Conservation (phyloP, 768 basidiomycete genomes). For the Russula dissimulans region DNA sequence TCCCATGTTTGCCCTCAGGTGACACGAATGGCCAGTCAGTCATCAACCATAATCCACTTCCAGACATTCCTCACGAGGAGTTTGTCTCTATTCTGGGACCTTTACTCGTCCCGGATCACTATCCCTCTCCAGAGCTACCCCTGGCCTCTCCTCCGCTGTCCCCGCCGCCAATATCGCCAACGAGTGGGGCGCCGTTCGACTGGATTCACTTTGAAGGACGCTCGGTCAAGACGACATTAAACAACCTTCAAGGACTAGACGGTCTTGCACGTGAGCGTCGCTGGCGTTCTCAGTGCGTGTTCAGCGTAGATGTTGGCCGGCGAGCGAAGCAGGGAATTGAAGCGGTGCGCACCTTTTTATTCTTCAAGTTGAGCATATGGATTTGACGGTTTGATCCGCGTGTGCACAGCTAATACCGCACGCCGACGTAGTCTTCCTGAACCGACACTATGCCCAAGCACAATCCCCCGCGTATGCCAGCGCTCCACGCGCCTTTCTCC, state of each 20-base stretch:
- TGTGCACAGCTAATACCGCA: slow-evolving; percentile 61
- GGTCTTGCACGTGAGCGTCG: slow-evolving; percentile 75
- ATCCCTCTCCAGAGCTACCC: slow-evolving; percentile 31
- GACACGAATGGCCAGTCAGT: slow-evolving; percentile 57
- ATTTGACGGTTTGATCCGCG: neutral
- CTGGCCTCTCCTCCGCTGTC: slow-evolving; percentile 16
- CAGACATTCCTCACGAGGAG: slow-evolving; percentile 80
- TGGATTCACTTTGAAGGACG: slow-evolving; percentile 85
- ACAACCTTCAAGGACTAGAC: slow-evolving; percentile 70
- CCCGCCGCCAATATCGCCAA: slow-evolving; percentile 15
- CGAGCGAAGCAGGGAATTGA: slow-evolving; percentile 69
- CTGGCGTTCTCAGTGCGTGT: slow-evolving; percentile 75
- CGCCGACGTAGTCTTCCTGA: slow-evolving; percentile 75
- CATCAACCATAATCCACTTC: slow-evolving; percentile 81
- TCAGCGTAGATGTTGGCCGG: slow-evolving; percentile 72
- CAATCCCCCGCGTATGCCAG: slow-evolving; percentile 49
- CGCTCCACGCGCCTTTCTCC: slow-evolving; percentile 66
- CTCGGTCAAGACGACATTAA: slow-evolving; percentile 68
- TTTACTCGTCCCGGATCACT: slow-evolving; percentile 77
- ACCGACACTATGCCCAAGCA: slow-evolving; percentile 59
- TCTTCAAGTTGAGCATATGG: neutral
- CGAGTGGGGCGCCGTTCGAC: slow-evolving; percentile 58
- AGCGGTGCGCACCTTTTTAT: slow-evolving; percentile 43
- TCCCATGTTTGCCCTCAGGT: slow-evolving; percentile 26
- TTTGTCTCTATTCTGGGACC: slow-evolving; percentile 74